These are phyloP conservation scores for Coemansia sp. DNA, from an alignment of 192 early-diverging fungal species.

Conservation along the genomic window DNA sequence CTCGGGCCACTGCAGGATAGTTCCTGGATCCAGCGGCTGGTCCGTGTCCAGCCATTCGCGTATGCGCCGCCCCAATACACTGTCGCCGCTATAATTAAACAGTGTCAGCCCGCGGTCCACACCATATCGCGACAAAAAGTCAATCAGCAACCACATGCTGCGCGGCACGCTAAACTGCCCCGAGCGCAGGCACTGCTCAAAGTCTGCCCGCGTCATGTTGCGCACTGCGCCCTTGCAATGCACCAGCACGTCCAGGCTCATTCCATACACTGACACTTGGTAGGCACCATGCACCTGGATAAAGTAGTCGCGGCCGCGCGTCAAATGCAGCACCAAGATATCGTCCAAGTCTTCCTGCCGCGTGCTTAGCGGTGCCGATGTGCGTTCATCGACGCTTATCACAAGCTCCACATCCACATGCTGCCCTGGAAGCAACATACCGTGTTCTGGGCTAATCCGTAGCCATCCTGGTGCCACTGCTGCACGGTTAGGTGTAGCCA, in stretches of 20 bases:
- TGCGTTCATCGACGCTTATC: slow-evolving; percentile 58
- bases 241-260: slow-evolving; percentile 65
- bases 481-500: slow-evolving; percentile 64
- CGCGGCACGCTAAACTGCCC: slow-evolving; percentile 52
- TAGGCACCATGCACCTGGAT: slow-evolving; percentile 72
- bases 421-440: slow-evolving; percentile 74
- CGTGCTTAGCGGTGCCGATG: slow-evolving; percentile 57
- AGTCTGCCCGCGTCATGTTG: slow-evolving; percentile 51
- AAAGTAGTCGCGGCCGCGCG: slow-evolving; percentile 84
- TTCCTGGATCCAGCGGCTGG: slow-evolving; percentile 16
- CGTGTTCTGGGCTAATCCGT: slow-evolving; percentile 61
- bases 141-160: slow-evolving; percentile 48
- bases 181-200: slow-evolving; percentile 35
- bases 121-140: slow-evolving; percentile 45
- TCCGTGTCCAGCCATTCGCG: slow-evolving; percentile 81
- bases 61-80: slow-evolving; percentile 61
- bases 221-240: slow-evolving; percentile 61
- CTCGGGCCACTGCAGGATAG: slow-evolving; percentile 28
- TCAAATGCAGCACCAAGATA: slow-evolving; percentile 74
- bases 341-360: slow-evolving; percentile 31
- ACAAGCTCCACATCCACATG: slow-evolving; percentile 17
- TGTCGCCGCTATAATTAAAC: slow-evolving; percentile 60
- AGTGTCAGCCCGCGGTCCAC: slow-evolving; percentile 34
- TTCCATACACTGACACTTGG: slow-evolving; percentile 73
- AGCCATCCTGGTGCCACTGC: slow-evolving; percentile 71